phyloP scores from a whole-genome alignment of 1,139 yeast species.

The Yamadazyma epiphylla region DNA sequence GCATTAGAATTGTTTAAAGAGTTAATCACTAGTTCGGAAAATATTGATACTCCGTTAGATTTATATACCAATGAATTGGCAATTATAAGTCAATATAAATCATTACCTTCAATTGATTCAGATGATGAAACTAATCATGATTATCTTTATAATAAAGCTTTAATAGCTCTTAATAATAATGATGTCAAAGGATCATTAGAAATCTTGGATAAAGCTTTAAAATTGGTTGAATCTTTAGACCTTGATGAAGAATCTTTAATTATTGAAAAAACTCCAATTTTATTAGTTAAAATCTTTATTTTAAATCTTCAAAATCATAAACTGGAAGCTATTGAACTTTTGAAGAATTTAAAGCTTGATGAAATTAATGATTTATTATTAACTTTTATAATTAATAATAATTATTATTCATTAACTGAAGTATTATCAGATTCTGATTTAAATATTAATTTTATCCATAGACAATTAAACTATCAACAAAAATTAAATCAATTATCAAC shows the following conservation, averaged over 20 bases:
- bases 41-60: constrained; percentile 46
- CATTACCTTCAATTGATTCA: constrained; percentile 1
- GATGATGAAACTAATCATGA: constrained; percentile 26
- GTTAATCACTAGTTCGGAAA: constrained; percentile 39
- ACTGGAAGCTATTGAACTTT: constrained; percentile 39
- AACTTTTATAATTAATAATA: constrained; percentile 31
- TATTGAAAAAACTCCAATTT: constrained; percentile 57
- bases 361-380: constrained; percentile 28
- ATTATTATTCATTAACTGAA: constrained; percentile 20
- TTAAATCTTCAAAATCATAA: constrained; percentile 45
- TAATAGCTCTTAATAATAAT: constrained; percentile 46
- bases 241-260: constrained; percentile 35
- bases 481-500: constrained; percentile 29
- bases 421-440: constrained; percentile 7
- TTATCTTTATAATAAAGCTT: constrained; percentile 62
- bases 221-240: constrained; percentile 36
- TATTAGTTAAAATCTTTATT: constrained; percentile 68
- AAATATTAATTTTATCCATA: constrained; percentile 36
- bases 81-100: constrained; percentile 51
- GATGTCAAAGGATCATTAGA: constrained; percentile 41
- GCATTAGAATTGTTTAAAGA: constrained; percentile 55
- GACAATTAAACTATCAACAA: constrained; percentile 42
- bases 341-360: constrained; percentile 19
- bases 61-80: constrained; percentile 69
- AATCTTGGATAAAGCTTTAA: constrained; percentile 49